Evolutionary conservation across 257 asterid species (phyloP), one percentile per base, ranked within the genome.

Genomic region (Solanum clarkiae): DNA sequence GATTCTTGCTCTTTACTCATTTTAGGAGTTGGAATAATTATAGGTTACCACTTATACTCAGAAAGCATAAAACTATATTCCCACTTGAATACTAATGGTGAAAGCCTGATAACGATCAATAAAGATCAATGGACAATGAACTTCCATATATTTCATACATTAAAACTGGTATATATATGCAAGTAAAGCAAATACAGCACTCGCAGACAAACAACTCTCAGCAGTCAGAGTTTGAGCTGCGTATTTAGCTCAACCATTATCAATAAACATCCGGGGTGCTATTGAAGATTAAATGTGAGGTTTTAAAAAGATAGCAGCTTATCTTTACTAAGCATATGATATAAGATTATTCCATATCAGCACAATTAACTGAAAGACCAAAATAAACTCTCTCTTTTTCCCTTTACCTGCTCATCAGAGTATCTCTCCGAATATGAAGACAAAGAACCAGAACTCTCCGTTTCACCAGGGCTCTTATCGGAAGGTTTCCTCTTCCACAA

Each of bases 381-480:
- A 15, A 36, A 29, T 26, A 10, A 44, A 29, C 18, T 22, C 22
- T 22, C 22, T 24, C 60, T 2, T 49, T 77, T 24, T 15, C 10
- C 82, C 62, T 14, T 3, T 85, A 94, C 98, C 93, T 88, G 96
- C 83, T 94, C 98, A 85, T 92, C 96, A 10, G 93, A 93, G 87
- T 80, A 88, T 89, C 93, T 90, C 89, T 92, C 93, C 7, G 95
- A 92, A 85, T 89, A 90, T 18, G 94, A 91, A 71, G 94, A 91
- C 89, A 91, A 71, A 16, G 94, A 92, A 51, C 92, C 94, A 0
- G 95, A 91, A 89, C 95, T 92, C 80, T 93, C 98, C 57, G 92
- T 91, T 86, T 92, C 96, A 32, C 96, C 96, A 1, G 95, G 91
- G 84, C 95, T 91, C 89, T 92, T 90, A 84, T 93, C 98, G 2